Evolutionary conservation across 2,329 filamentous ascomycete species (phyloP).

Genomic region (Ceratocystis cacaofunesta): DNA sequence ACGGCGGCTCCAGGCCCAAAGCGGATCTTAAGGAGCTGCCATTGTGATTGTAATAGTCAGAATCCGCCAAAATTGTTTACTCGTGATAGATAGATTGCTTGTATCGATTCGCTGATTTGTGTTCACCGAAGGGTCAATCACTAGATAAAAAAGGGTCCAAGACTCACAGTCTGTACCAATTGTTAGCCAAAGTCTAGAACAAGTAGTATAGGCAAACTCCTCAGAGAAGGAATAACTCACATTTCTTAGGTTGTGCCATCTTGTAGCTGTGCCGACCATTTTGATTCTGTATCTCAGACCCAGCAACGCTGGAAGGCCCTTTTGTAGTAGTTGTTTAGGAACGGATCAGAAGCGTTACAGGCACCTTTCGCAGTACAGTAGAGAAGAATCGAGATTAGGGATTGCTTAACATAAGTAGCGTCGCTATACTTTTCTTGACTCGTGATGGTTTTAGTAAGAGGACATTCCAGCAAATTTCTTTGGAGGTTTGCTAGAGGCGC

Average conservation of each 20-base stretch:
- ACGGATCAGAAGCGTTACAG: neutral
- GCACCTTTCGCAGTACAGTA: neutral
- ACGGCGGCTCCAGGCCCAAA: slow-evolving; percentile 71
- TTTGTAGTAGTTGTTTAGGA: neutral
- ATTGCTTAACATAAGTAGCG: neutral
- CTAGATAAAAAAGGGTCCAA: neutral
- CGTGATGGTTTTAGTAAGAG: neutral
- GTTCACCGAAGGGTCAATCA: too few relatives aligned
- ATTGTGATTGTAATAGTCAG: slow-evolving; percentile 17
- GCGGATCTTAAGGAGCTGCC: slow-evolving; percentile 57
- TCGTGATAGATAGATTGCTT: neutral
- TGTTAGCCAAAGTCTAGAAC: neutral
- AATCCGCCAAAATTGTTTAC: neutral
- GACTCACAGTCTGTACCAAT: neutral
- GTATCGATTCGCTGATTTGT: neutral
- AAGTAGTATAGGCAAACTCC: neutral
- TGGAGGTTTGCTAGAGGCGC: slow-evolving; percentile 6
- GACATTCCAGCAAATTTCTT: slow-evolving; percentile 13
- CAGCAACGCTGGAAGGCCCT: neutral
- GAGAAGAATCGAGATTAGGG: neutral
- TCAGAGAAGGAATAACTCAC: slow-evolving; percentile 31
- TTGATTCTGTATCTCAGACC: slow-evolving; percentile 17
- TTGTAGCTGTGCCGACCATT: slow-evolving; percentile 34
- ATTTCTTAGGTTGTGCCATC: slow-evolving; percentile 54
- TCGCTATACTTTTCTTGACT: neutral